Evolutionary conservation across 1,284 basidiomycete species (phyloP).

Genomic region (Microbotryomycetes sp.): DNA sequence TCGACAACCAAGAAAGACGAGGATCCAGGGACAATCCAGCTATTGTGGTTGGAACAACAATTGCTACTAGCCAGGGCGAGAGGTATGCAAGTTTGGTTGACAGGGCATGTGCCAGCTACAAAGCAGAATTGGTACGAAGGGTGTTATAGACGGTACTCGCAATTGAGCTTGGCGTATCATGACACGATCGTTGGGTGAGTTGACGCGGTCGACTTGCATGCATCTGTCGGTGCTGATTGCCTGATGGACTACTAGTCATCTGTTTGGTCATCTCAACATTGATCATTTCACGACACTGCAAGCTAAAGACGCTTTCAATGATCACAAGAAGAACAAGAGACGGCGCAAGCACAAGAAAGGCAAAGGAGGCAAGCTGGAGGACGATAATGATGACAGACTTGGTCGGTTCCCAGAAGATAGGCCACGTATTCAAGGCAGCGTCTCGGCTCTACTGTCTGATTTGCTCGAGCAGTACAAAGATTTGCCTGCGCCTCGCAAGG

Average conservation of each 20-base stretch:
- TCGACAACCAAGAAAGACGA: slow-evolving; percentile 45
- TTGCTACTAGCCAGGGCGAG: slow-evolving; percentile 62
- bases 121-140: slow-evolving; percentile 55
- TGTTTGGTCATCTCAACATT: slow-evolving; percentile 63
- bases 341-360: slow-evolving; percentile 34
- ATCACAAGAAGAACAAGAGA: slow-evolving; percentile 18
- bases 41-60: slow-evolving; percentile 88
- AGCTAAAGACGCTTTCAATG: slow-evolving; percentile 39
- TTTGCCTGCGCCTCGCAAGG: slow-evolving; percentile 13
- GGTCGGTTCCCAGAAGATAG: too few relatives aligned
- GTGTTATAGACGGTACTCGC: slow-evolving; percentile 61
- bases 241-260: slow-evolving; percentile 47
- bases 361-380: slow-evolving; percentile 25
- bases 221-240: neutral
- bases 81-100: slow-evolving; percentile 66
- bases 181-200: slow-evolving; percentile 71
- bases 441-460: slow-evolving; percentile 13
- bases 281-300: slow-evolving; percentile 48
- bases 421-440: neutral
- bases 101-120: slow-evolving; percentile 70
- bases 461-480: slow-evolving; percentile 14
- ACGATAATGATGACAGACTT: slow-evolving; percentile 1
- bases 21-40: slow-evolving; percentile 75
- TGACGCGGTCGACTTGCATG: neutral
- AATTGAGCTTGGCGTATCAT: slow-evolving; percentile 74